A percentile compares a stretch with the other conserved stretches of the same genome.
Conservation (phyloP, 1,284 basidiomycete genomes). For the Microbotryum scabiosae region DNA sequence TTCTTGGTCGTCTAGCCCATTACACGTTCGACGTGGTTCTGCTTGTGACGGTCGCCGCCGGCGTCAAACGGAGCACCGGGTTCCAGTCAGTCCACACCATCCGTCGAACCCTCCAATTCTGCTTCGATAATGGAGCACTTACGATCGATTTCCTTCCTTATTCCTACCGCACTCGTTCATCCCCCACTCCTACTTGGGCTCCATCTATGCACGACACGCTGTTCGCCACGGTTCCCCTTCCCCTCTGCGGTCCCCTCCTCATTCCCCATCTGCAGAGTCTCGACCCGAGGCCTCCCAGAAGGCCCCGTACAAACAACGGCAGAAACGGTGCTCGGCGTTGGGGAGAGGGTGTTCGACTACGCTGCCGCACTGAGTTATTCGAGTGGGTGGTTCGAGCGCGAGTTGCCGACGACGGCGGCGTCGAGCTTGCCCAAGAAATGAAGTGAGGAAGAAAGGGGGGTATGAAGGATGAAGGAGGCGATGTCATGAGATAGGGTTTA, state of each 20-base stretch:
- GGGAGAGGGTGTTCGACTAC: conserved; percentile 71
- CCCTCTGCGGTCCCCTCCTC: background rate
- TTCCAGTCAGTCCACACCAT: conserved; percentile 59
- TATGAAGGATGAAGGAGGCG: background rate
- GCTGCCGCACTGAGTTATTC: conserved; percentile 26
- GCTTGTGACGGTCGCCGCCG: conserved; percentile 80
- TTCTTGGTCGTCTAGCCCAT: conserved; percentile 71
- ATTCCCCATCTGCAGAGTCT: conserved; percentile 16
- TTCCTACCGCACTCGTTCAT: background rate
- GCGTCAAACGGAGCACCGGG: conserved; percentile 81
- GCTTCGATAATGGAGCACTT: background rate
- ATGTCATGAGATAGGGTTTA: too few species aligned
- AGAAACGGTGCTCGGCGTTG: conserved; percentile 73
- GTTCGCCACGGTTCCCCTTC: background rate
- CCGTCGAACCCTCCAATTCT: background rate
- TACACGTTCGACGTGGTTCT: conserved; percentile 77
- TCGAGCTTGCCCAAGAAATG: conserved; percentile 1
- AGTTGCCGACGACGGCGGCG: background rate
- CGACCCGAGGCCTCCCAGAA: conserved; percentile 29
- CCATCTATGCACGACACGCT: background rate
- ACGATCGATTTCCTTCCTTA: background rate
- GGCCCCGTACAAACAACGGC: conserved; percentile 48
- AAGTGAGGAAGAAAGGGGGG: background rate
- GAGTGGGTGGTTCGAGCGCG: conserved; percentile 26
- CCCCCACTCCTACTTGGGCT: background rate